Evolutionary conservation across 495 filamentous ascomycete species (phyloP).

Genomic region (Chaetomium fimeti): DNA sequence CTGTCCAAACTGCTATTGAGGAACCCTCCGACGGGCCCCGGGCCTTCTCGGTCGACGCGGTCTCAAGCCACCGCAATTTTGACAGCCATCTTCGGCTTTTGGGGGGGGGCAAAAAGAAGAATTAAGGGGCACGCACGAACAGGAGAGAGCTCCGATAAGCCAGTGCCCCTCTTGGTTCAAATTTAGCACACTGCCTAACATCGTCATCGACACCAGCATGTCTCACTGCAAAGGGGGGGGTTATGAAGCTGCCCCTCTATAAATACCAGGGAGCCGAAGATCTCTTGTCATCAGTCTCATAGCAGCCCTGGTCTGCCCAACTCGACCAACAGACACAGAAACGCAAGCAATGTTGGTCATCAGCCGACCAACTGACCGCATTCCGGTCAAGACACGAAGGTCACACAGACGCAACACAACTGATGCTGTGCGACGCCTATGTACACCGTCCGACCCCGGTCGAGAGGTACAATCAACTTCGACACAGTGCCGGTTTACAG

Average conservation of each 20-base stretch:
- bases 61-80: neutral
- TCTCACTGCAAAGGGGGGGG: neutral
- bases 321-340: neutral
- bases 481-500: neutral
- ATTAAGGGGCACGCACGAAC: neutral
- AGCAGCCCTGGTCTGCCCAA: neutral
- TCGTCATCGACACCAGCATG: neutral
- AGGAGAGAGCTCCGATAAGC: neutral
- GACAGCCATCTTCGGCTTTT: neutral
- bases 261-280: neutral
- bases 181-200: neutral
- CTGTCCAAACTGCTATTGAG: neutral
- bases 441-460: neutral
- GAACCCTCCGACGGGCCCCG: neutral
- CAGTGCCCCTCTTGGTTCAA: neutral
- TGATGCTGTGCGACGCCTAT: neutral
- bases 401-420: neutral
- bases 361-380: neutral
- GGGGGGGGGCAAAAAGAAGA: neutral
- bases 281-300: too few relatives aligned
- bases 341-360: neutral
- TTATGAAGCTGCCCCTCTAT: neutral
- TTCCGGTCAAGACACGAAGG: neutral
- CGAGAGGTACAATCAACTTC: neutral
- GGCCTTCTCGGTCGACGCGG: neutral